phyloP scores from a whole-genome alignment of 495 filamentous ascomycete species.

The Alectoria sarmentosa region DNA sequence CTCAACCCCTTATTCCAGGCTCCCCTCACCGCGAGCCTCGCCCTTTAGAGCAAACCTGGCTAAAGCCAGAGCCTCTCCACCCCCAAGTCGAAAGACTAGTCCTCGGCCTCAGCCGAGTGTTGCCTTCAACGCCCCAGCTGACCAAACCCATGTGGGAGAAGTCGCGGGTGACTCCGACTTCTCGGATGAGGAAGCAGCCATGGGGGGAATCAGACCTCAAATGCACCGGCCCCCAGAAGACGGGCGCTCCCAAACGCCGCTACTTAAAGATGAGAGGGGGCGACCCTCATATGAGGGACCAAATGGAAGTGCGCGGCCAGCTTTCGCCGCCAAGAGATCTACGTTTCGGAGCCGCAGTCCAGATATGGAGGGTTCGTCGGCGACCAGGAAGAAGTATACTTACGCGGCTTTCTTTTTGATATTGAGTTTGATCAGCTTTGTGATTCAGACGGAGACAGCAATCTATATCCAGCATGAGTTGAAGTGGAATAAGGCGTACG shows the following conservation, averaged over 20 bases:
- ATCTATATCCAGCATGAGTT: slow-evolving; percentile 85
- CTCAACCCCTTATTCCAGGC: slow-evolving; percentile 21
- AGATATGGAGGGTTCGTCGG: slow-evolving; percentile 46
- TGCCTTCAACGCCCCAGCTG: slow-evolving; percentile 3
- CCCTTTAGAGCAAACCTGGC: slow-evolving; percentile 19
- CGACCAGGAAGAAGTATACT: slow-evolving; percentile 73
- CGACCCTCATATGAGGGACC: slow-evolving; percentile 33
- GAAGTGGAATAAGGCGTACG: slow-evolving; percentile 92
- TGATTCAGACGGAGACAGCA: slow-evolving; percentile 88
- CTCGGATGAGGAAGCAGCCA: slow-evolving; percentile 39
- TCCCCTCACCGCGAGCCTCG: slow-evolving; percentile 23
- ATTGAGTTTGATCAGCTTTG: slow-evolving; percentile 73
- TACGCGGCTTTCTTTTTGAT: slow-evolving; percentile 77
- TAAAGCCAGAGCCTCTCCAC: slow-evolving; percentile 19
- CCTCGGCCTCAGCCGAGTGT: slow-evolving; percentile 3
- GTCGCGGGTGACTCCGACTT: slow-evolving; percentile 15
- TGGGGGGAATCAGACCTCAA: slow-evolving; percentile 36
- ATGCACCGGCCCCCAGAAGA: slow-evolving; percentile 45
- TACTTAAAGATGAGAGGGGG: slow-evolving; percentile 51
- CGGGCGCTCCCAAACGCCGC: slow-evolving; percentile 46
- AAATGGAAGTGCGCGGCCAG: slow-evolving; percentile 34
- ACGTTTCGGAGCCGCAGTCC: slow-evolving; percentile 58
- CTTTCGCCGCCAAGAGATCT: slow-evolving; percentile 37
- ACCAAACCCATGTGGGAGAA: slow-evolving; percentile 14
- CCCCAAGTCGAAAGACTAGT: slow-evolving; percentile 5